Base-by-base conservation (phyloP, 352 stramenopile genomes). In the Phytophthora melonis region DNA sequence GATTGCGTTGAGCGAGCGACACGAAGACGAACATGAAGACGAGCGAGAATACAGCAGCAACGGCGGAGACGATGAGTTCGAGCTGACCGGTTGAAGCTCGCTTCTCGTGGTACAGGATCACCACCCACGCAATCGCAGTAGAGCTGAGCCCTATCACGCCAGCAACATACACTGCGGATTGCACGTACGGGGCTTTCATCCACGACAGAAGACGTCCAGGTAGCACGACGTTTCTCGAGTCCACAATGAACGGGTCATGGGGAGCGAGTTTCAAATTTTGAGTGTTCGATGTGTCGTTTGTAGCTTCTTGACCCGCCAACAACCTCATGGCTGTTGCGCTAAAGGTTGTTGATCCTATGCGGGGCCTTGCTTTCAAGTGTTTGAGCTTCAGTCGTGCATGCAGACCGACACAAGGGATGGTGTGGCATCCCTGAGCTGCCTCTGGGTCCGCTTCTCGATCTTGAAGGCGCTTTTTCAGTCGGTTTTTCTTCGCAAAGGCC, bases 1-100 rank as follows among this genome's bases (percentile, higher is more conserved):
- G 23, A 13, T 77, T 63, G 36, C 72, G 62, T 57, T 75, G 63
- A n/a, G 62, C 19, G 14, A 75, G 27, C 8, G 54, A 39, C 16
- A 67, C 41, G n/a, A 14, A 39, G 2, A 66, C 47, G 4, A 56
- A 65, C 62, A 49, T 52, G 16, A 75, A 75, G 1, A 47, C 10
- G 7, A 71, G 16, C 3, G 63, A 75, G 19, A 36, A 63, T 21
- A 55, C 18, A 36, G 21, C 63, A 27, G 68, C 68, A 3, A 50
- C 25, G 2, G 23, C 27, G 18, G 41, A 32, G 10, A 72, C 21
- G 30, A 6, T 32, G 14, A 56, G 13, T 56, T 55, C 23, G n/a
- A 76, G 53, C 10, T 65, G 45, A 39, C 58, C 32, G 5, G 5
- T 39, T 11, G 36, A 41, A 1, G 45, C 18, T 36, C 45, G 14